phyloP scores from a whole-genome alignment of 2,329 filamentous ascomycete species.

The Alternaria sp. region DNA sequence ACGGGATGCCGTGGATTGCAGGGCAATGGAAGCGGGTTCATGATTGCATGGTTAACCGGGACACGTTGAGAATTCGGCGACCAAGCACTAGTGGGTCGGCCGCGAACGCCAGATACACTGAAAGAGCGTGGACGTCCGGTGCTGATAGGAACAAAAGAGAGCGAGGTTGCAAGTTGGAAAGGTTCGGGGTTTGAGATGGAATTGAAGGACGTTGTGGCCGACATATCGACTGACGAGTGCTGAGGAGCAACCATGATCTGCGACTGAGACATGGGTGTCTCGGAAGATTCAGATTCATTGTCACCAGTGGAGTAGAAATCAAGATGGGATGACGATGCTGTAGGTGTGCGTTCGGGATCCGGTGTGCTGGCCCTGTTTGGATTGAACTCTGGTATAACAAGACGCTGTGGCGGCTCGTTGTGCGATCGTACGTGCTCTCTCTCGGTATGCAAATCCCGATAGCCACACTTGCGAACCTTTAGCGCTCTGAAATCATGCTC shows the following conservation, averaged over 20 bases:
- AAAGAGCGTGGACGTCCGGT: constrained; percentile 49
- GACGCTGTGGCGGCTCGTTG: constrained; percentile 41
- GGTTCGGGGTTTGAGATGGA: constrained; percentile 36
- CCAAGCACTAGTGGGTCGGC: constrained; percentile 42
- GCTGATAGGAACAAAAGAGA: constrained; percentile 44
- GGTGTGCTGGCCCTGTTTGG: constrained; percentile 35
- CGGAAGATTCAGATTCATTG: constrained; percentile 38
- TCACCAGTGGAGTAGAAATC: constrained; percentile 34
- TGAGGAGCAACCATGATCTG: constrained; percentile 42
- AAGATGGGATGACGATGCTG: constrained; percentile 31
- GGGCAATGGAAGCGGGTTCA: constrained; percentile 48
- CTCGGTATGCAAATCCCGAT: constrained; percentile 62
- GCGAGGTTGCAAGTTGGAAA: constrained; percentile 30
- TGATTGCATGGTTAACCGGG: constrained; percentile 37
- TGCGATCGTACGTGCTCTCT: constrained; percentile 50
- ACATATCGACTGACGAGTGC: constrained; percentile 40
- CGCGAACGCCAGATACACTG: constrained; percentile 48
- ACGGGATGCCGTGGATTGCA: constrained; percentile 53
- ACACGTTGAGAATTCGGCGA: constrained; percentile 33
- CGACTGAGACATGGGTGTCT: constrained; percentile 46
- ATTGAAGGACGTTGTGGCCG: constrained; percentile 37
- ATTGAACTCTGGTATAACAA: constrained; percentile 50
- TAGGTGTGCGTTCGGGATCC: constrained; percentile 37
- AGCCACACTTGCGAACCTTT: constrained; percentile 65
- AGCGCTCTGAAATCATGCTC: constrained; percentile 67